A percentile compares a stretch with the other conserved stretches of the same genome.
These are phyloP conservation scores for Escovopsis sp. DNA, from an alignment of 2,329 filamentous ascomycete species.

Conservation along the genomic window DNA sequence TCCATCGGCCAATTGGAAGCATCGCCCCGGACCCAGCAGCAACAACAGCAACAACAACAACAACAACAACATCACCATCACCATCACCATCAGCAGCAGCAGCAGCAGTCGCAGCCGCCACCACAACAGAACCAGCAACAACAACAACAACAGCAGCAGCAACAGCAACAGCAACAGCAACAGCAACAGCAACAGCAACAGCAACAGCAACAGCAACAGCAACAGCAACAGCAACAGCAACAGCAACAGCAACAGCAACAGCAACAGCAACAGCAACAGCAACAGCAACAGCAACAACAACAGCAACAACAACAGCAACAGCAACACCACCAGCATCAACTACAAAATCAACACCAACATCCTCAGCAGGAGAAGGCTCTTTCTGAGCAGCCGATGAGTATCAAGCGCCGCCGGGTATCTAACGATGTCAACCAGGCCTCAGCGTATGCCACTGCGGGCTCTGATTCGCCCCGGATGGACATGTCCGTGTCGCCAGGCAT, in stretches of 20 bases:
- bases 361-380: background rate
- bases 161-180: too few relatives aligned
- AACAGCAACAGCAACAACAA: too few relatives aligned
- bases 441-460: conserved; percentile 1
- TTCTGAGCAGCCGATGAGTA: conserved; percentile 4
- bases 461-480: conserved; percentile 5
- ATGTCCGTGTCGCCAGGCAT: conserved; percentile 6
- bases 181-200: background rate
- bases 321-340: too few relatives aligned
- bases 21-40: conserved; percentile 3
- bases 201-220: too few relatives aligned
- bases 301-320: too few relatives aligned
- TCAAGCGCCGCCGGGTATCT: conserved; percentile 15
- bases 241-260: background rate
- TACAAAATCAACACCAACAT: too few relatives aligned
- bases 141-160: too few relatives aligned
- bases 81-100: too few relatives aligned
- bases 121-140: too few relatives aligned
- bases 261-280: too few relatives aligned
- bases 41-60: conserved; percentile 2
- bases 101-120: too few relatives aligned
- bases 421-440: conserved; percentile 8
- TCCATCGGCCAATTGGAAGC: background rate
- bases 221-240: conserved; percentile 3
- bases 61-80: too few relatives aligned